A percentile compares a stretch with the other conserved stretches of the same genome.
These are phyloP conservation scores for Apiospora phragmitis DNA, from an alignment of 2,329 filamentous ascomycete genomes.

Conservation along the genomic window DNA sequence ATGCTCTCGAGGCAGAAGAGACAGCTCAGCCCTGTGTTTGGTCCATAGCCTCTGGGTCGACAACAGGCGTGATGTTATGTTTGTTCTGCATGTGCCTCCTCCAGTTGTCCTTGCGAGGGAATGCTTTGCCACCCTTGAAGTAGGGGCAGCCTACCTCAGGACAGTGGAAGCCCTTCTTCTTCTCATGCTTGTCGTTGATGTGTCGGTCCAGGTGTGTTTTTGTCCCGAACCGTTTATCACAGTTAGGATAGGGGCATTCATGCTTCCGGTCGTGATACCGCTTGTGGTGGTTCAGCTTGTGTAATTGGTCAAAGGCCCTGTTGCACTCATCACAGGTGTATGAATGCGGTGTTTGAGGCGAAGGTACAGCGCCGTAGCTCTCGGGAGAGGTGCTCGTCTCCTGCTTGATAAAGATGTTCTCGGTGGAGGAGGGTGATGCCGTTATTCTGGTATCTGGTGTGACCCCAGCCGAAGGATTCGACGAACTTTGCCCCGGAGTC, in stretches of 20 bases:
- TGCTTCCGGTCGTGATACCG: slow-evolving; percentile 61
- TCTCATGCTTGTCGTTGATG: slow-evolving; percentile 62
- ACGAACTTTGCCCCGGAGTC: slow-evolving; percentile 12
- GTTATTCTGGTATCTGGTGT: slow-evolving; percentile 34
- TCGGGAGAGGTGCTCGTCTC: slow-evolving; percentile 30
- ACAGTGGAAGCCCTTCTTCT: slow-evolving; percentile 61
- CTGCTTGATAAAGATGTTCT: slow-evolving; percentile 22
- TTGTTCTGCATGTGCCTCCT: slow-evolving; percentile 63
- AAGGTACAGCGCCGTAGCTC: slow-evolving; percentile 20
- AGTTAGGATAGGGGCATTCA: slow-evolving; percentile 42
- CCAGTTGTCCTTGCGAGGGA: slow-evolving; percentile 65
- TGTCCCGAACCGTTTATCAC: slow-evolving; percentile 59
- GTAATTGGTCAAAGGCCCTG: slow-evolving; percentile 55
- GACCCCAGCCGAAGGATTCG: slow-evolving; percentile 28
- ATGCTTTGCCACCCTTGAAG: slow-evolving; percentile 59
- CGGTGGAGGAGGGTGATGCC: slow-evolving; percentile 30
- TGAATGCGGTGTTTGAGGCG: slow-evolving; percentile 20
- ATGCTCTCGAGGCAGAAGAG: not conserved
- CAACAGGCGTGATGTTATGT: slow-evolving; percentile 36
- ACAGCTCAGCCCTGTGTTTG: not conserved
- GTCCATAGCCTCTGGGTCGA: slow-evolving; percentile 12
- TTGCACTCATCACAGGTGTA: slow-evolving; percentile 43
- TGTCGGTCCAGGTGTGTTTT: slow-evolving; percentile 63
- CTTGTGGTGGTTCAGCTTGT: slow-evolving; percentile 63
- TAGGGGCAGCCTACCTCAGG: slow-evolving; percentile 55